A percentile compares a stretch with the other conserved stretches of the same genome.
Evolutionary conservation across 192 early-diverging fungal species (phyloP).

Genomic region (Dissophora ornata): DNA sequence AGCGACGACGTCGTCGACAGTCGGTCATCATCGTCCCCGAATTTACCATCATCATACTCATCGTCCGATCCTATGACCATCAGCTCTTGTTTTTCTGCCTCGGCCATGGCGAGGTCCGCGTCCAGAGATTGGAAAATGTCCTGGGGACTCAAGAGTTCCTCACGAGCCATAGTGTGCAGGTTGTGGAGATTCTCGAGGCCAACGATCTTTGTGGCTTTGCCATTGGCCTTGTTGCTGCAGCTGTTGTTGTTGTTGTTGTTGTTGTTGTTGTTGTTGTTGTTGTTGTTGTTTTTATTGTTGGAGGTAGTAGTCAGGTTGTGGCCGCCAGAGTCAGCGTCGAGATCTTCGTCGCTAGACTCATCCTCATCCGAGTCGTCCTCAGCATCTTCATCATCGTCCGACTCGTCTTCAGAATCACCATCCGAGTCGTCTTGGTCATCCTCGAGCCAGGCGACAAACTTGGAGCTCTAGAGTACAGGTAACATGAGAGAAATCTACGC

Average conservation of each 20-base stretch:
- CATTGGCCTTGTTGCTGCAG: no score
- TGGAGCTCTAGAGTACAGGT: conserved; percentile 34
- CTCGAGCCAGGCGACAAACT: conserved; percentile 53
- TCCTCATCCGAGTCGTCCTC: no score
- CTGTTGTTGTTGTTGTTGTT: no score
- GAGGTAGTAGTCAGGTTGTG: no score
- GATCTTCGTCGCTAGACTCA: no score
- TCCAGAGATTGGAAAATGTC: conserved; percentile 22
- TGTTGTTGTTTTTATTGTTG: no score
- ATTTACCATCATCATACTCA: not conserved
- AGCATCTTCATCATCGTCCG: conserved; percentile 17
- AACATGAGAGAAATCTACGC: not conserved
- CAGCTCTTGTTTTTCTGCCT: conserved; percentile 18
- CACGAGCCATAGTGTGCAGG: not conserved
- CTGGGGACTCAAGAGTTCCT: conserved; percentile 12
- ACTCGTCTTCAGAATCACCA: conserved; percentile 12
- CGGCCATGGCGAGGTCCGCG: conserved; percentile 19
- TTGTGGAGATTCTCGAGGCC: not conserved
- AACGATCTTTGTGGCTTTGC: no score
- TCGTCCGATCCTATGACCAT: conserved; percentile 47
- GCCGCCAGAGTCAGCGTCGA: no score
- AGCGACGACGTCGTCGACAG: conserved; percentile 31
- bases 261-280: no score
- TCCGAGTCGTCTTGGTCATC: conserved; percentile 44
- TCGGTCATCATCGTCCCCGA: conserved; percentile 21